Percentiles rank a stretch among this genome's conserved stretches.
Evolutionary conservation across 345 rosid species (phyloP).

Genomic region (Eucalyptus globulus): DNA sequence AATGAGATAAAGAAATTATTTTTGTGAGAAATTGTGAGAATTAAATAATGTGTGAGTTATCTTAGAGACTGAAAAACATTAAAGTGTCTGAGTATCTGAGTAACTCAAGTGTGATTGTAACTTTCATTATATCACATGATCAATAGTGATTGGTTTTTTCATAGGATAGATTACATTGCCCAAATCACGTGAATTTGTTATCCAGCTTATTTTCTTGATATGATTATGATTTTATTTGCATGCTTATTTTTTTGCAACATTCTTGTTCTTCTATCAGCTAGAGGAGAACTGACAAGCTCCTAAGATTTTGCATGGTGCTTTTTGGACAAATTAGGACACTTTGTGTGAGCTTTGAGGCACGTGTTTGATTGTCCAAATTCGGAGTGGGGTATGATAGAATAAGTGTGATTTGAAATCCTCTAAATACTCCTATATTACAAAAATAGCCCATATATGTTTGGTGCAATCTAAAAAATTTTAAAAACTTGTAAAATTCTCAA

Average conservation of each 20-base stretch:
- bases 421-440: too few species aligned
- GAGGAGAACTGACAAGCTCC: neutral
- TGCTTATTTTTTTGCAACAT: neutral
- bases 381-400: too few species aligned
- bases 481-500: neutral
- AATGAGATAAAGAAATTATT: neutral
- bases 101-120: neutral
- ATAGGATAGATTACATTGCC: neutral
- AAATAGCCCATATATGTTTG: neutral
- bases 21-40: neutral
- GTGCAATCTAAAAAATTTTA: neutral
- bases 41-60: neutral
- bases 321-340: neutral
- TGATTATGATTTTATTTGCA: neutral
- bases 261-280: neutral
- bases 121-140: accelerated
- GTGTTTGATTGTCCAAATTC: neutral
- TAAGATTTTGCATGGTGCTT: neutral
- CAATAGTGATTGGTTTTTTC: accelerated
- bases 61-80: accelerated
- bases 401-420: neutral
- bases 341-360: neutral
- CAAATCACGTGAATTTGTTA: neutral
- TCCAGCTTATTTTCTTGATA: neutral
- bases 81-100: accelerated